Evolutionary conservation across 169 alveolate genomes (phyloP), one percentile per base, ranked within the genome.

Genomic region (Cryptosporidium parvum): DNA sequence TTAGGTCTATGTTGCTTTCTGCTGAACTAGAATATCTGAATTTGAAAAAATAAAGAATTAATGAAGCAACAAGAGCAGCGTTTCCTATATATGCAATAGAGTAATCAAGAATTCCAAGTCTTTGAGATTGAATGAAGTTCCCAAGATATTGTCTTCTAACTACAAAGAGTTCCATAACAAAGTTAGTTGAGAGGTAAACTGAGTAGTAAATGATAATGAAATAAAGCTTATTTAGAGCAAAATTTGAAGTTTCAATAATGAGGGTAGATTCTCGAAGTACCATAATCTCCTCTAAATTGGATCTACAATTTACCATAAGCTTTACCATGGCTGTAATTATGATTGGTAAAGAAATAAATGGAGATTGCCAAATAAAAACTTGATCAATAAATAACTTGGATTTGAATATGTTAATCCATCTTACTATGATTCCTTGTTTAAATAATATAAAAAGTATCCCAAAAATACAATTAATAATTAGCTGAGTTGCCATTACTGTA

Each of bases 61-160:
- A 39, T 37, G 89, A 59, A 8, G 80, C 39, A 12, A 65, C 75
- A 33, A 80, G 56, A 23, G 89, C 35, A 23, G 68, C 62, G 23
- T 39, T 62, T 21, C 89, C 89, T 16, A 80, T 62, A 59, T 62
- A 80, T n/a, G 69, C 72, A 21, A 80, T 62, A 31, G 80, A 39
- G 23, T 80, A 80, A 45, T 80, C 69, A 29, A 80, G 70, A 42
- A 80, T 80, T 65, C 80, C 89, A 62, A 80, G 52, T 65, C 62
- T 80, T 39, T 62, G 52, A 12, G 89, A 80, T 16, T 59, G 39
- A 42, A 37, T 26, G 29, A 26, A 4, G 42, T 45, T 65, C 12
- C 73, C 69, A 1, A 53, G 70, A 26, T 29, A 44, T 29, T 80
- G 89, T 61, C 89, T 65, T 62, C 75, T 62, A 29, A 80, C 75